phyloP scores from a whole-genome alignment of 139 green algal species.

The Micromonas pusilla region DNA sequence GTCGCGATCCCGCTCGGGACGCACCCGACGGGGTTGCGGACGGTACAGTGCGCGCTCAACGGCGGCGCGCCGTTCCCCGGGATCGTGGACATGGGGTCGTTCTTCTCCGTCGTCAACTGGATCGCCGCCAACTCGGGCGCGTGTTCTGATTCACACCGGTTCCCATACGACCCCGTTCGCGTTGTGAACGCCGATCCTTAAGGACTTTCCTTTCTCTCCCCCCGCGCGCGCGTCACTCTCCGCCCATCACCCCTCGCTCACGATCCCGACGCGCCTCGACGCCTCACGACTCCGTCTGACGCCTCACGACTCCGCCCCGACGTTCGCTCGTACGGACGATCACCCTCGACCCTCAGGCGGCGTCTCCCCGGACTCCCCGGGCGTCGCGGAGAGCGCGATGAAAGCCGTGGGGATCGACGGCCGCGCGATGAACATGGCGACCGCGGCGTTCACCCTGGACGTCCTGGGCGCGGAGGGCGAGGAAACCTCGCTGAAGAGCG shows the following conservation, averaged over 20 bases:
- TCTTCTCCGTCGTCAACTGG: constrained; percentile 16
- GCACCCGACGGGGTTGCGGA: neutral
- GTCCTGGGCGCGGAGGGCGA: neutral
- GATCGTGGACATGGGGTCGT: constrained; percentile 23
- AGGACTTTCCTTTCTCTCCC: too few relatives aligned
- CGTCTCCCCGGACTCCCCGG: neutral
- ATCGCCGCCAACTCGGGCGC: too few relatives aligned
- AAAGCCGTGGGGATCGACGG: neutral
- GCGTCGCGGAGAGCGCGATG: neutral
- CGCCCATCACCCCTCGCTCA: too few relatives aligned
- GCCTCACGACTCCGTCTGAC: too few relatives aligned
- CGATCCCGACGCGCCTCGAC: too few relatives aligned
- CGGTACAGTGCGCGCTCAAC: neutral
- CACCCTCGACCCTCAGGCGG: too few relatives aligned
- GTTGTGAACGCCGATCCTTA: too few relatives aligned
- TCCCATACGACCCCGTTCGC: too few relatives aligned
- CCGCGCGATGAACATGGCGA: constrained; percentile 3
- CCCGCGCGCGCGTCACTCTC: too few relatives aligned
- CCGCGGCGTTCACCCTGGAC: neutral
- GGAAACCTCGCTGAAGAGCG: neutral
- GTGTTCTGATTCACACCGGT: too few relatives aligned
- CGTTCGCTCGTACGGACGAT: too few relatives aligned
- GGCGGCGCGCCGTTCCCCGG: neutral
- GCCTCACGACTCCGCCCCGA: too few relatives aligned
- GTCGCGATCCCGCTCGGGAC: neutral